These are phyloP conservation scores for Podila epicladia DNA, from an alignment of 192 early-diverging fungal species.

Conservation along the genomic window DNA sequence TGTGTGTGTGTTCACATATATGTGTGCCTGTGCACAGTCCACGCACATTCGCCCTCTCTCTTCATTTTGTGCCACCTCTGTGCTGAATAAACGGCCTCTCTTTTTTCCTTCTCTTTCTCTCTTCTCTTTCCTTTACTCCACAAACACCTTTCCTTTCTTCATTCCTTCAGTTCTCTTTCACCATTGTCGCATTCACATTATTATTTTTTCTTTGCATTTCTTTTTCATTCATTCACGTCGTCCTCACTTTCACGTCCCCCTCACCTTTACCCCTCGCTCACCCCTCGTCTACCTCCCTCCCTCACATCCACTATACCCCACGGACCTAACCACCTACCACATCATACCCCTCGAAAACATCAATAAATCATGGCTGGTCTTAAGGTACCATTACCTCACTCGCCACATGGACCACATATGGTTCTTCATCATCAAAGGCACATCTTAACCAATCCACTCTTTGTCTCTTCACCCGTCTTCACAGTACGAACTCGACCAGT, in stretches of 20 bases:
- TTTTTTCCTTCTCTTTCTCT: not conserved
- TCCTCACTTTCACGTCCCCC: not conserved
- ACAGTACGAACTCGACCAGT: constrained; percentile 84
- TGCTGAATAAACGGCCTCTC: too few relatives aligned
- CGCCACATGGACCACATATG: not conserved
- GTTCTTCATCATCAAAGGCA: not conserved
- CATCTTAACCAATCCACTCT: constrained; percentile 1
- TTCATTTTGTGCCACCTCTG: too few relatives aligned
- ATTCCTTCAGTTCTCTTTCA: not conserved
- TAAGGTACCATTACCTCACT: constrained; percentile 3
- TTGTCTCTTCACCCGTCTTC: not conserved
- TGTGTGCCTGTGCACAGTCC: too few relatives aligned
- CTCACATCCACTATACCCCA: not conserved
- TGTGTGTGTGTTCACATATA: too few relatives aligned
- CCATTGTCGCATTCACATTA: constrained; percentile 20
- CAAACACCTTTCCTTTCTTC: not conserved
- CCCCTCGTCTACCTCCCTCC: not conserved
- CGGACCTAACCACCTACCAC: not conserved
- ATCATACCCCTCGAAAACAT: not conserved
- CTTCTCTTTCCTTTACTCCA: not conserved
- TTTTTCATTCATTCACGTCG: not conserved
- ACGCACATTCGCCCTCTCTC: too few relatives aligned
- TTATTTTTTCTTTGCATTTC: constrained; percentile 18
- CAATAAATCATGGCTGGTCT: constrained; percentile 6
- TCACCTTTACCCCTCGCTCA: not conserved